Conservation (phyloP, 176 grass and related monocot species). For the Rhipidocladum racemiflorum region DNA sequence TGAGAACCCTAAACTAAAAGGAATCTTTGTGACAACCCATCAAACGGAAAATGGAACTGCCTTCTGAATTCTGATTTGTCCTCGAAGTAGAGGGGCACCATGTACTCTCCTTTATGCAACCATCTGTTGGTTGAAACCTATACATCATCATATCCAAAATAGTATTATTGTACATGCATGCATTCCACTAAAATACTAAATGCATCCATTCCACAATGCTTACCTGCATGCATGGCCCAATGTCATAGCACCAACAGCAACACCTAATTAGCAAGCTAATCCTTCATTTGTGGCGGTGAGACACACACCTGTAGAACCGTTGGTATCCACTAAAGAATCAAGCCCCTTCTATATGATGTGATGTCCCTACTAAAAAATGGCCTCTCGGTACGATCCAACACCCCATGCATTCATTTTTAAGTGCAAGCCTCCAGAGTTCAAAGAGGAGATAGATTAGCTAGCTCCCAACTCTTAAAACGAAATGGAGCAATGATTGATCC, state of each 20-base stretch:
- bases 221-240: neutral
- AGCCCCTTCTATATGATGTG: neutral
- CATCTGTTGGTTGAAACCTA: conserved; percentile 29
- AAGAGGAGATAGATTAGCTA: neutral
- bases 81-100: conserved; percentile 27
- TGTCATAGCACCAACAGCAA: neutral
- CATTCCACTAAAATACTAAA: conserved; percentile 24
- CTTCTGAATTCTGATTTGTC: neutral
- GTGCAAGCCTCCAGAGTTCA: neutral
- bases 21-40: conserved; percentile 26
- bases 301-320: neutral
- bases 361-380: neutral
- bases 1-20: neutral
- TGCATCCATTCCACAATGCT: neutral
- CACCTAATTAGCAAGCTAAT: conserved; percentile 11
- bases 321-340: neutral
- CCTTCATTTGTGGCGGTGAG: neutral
- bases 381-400: neutral
- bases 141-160: conserved; percentile 2
- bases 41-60: neutral
- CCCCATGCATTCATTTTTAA: neutral
- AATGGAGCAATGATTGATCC: conserved; percentile 39
- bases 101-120: neutral
- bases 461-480: neutral
- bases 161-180: conserved; percentile 14